A percentile compares a stretch with the other conserved stretches of the same genome.
phyloP scores from a whole-genome alignment of 2,329 filamentous ascomycete genomes.

The Colletotrichum euphorbiae region DNA sequence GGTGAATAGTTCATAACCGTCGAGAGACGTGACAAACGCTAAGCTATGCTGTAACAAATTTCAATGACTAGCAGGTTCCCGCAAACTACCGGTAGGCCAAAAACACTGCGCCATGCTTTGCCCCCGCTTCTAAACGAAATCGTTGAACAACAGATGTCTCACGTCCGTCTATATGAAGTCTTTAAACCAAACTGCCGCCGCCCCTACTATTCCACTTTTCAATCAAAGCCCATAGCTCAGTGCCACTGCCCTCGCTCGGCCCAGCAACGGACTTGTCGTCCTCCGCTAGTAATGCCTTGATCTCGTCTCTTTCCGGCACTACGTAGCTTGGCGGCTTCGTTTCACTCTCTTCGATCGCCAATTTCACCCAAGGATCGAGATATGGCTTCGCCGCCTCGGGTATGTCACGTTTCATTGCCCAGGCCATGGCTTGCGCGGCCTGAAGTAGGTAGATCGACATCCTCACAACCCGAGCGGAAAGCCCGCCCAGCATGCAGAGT shows the following conservation, averaged over 20 bases:
- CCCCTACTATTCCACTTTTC: constrained; percentile 31
- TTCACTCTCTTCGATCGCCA: constrained; percentile 29
- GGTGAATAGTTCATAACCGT: too few species aligned
- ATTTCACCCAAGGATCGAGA: constrained; percentile 34
- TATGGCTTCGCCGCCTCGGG: constrained; percentile 22
- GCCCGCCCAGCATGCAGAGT: constrained; percentile 33
- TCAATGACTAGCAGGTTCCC: too few species aligned
- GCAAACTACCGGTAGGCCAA: too few species aligned
- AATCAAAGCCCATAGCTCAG: constrained; percentile 33
- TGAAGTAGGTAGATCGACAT: constrained; percentile 36
- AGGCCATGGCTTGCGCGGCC: constrained; percentile 36
- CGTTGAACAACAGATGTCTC: too few species aligned
- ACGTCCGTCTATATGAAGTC: too few species aligned
- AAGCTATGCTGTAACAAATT: too few species aligned
- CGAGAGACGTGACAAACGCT: too few species aligned
- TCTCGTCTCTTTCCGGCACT: constrained; percentile 26
- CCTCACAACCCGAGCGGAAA: constrained; percentile 34
- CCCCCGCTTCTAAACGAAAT: too few species aligned
- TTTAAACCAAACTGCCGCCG: background rate
- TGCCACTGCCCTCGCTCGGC: constrained; percentile 23
- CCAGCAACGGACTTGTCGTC: constrained; percentile 1
- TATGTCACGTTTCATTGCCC: constrained; percentile 34
- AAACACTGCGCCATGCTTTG: too few species aligned
- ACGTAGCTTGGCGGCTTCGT: constrained; percentile 33
- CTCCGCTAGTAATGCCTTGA: constrained; percentile 28